Percentiles rank a stretch among this genome's conserved stretches.
These are phyloP conservation scores for Coniella vitis DNA, from an alignment of 2,329 filamentous ascomycete species.

Conservation along the genomic window DNA sequence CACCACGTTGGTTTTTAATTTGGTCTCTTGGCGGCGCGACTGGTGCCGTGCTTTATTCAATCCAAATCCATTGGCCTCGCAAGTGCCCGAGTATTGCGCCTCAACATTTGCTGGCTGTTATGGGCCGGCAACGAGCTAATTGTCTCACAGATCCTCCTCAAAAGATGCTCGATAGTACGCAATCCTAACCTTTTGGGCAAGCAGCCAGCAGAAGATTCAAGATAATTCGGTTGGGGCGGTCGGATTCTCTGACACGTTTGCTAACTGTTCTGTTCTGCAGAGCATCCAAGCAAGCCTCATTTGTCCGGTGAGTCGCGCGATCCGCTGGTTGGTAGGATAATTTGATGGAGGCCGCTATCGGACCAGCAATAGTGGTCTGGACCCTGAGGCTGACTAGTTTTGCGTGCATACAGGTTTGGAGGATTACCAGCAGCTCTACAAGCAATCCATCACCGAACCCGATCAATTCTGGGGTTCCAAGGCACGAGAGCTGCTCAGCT, in stretches of 20 bases:
- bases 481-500: slow-evolving; percentile 83
- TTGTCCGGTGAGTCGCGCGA: slow-evolving; percentile 40
- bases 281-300: slow-evolving; percentile 65
- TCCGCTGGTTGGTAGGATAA: background rate
- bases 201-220: too few relatives aligned
- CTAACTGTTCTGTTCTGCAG: slow-evolving; percentile 39
- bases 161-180: slow-evolving; percentile 63
- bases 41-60: too few relatives aligned
- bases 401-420: slow-evolving; percentile 44
- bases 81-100: background rate
- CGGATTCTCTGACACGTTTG: slow-evolving; percentile 14
- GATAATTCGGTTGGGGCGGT: too few relatives aligned
- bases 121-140: slow-evolving; percentile 20
- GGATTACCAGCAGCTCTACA: slow-evolving; percentile 62
- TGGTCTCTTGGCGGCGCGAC: background rate
- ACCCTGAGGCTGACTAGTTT: slow-evolving; percentile 3
- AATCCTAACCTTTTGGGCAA: background rate
- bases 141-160: slow-evolving; percentile 48
- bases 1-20: too few relatives aligned
- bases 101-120: too few relatives aligned
- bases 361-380: background rate
- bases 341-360: background rate
- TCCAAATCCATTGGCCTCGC: too few relatives aligned
- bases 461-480: slow-evolving; percentile 82
- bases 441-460: slow-evolving; percentile 84